A percentile compares a stretch with the other conserved stretches of the same genome.
phyloP scores from a whole-genome alignment of 1,284 basidiomycete genomes.

The Puccinia hordei region DNA sequence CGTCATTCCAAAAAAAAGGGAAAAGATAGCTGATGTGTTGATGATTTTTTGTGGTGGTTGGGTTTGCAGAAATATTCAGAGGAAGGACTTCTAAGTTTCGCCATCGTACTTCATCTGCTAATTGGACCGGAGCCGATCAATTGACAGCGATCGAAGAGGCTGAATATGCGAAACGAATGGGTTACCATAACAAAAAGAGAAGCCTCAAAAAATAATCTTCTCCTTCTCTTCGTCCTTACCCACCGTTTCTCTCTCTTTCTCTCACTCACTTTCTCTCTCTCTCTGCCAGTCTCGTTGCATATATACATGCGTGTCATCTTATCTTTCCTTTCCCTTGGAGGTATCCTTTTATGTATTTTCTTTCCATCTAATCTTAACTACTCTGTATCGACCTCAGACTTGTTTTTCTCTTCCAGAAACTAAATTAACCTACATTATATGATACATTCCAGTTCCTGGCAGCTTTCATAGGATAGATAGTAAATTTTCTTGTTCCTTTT shows the following conservation, averaged over 20 bases:
- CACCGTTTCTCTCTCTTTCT: neutral
- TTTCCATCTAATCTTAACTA: too few relatives aligned
- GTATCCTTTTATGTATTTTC: neutral
- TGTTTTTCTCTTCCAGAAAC: too few relatives aligned
- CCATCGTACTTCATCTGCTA: slow-evolving; percentile 84
- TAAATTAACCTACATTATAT: too few relatives aligned
- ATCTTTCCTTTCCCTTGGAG: neutral
- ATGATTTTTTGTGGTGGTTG: slow-evolving; percentile 61
- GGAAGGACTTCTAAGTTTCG: slow-evolving; percentile 65
- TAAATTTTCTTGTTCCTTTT: too few relatives aligned
- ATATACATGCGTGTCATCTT: too few relatives aligned
- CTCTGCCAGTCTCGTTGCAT: too few relatives aligned
- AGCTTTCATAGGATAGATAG: too few relatives aligned
- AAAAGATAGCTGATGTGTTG: slow-evolving; percentile 62
- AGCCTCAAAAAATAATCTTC: slow-evolving; percentile 2
- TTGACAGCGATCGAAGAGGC: slow-evolving; percentile 78
- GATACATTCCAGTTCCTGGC: too few relatives aligned
- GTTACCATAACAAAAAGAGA: slow-evolving; percentile 63
- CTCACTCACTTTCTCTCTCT: neutral
- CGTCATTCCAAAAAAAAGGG: slow-evolving; percentile 4
- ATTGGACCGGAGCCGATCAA: slow-evolving; percentile 83
- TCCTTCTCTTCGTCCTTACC: neutral
- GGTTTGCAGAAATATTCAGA: slow-evolving; percentile 46
- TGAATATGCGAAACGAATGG: slow-evolving; percentile 86
- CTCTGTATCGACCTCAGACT: too few relatives aligned